Base-by-base conservation (phyloP, 495 filamentous ascomycete genomes). In the Aspergillus incahuasiensis region DNA sequence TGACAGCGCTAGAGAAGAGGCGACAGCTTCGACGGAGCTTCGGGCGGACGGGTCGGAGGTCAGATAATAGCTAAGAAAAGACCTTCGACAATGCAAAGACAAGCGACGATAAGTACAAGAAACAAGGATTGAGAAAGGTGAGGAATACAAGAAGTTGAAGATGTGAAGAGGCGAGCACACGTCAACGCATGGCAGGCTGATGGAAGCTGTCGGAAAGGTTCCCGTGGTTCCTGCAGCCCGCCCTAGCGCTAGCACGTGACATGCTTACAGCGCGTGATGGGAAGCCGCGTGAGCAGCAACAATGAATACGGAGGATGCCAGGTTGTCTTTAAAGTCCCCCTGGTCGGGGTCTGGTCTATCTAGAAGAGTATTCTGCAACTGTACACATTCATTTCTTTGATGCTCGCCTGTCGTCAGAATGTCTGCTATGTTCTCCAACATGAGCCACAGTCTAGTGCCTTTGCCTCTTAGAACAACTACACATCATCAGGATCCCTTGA, bases 11-110 rank as follows among this genome's bases (percentile, higher is more conserved):
- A 52, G 58, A 68, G 64, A 68, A 64, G 70, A 66, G 68, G 70
- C 72, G 67, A 70, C 61, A 72, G 69, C 64, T 63, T 65, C 53
- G 54, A 68, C 54, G 65, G 65, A 73, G 69, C 68, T 71, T 65
- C 40, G 50, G 48, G 63, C 48, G 55, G 62, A 50, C 51, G 55
- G 60, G 47, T 57, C 60, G 64, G 62, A 56, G 63, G 58, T 52
- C 24, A 24, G 19, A 9, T 48, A 18, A 19, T 18, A 16, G 20
- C 25, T 43, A 25, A 40, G 19, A 22, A 38, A 15, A 34, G 50
- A 46, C 47, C 25, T 16, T 20, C 45, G 40, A 47, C 5, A 48
- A 43, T 46, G 19, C 6, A 55, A 40, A 35, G 52, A 54, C 32
- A 63, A 60, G 40, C 1, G 34, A 40, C 44, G 30, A 61, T 53